These are phyloP conservation scores for Fusarium transvaalense DNA, from an alignment of 2,329 filamentous ascomycete species.

Conservation along the genomic window DNA sequence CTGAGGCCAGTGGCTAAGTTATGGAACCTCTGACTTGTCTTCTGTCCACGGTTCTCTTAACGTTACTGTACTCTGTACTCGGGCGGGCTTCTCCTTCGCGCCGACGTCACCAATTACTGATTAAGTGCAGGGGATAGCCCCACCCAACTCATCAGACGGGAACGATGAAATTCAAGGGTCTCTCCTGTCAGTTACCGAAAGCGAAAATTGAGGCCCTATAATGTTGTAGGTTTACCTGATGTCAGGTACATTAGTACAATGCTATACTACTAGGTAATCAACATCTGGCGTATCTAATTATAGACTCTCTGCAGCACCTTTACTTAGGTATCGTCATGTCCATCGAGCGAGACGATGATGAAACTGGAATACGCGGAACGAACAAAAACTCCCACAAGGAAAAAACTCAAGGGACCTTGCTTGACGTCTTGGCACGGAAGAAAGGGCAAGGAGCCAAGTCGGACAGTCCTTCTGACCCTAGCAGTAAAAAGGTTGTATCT, in stretches of 20 bases:
- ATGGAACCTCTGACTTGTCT: background rate
- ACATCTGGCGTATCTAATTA: too few relatives aligned
- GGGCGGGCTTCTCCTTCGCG: constrained; percentile 15
- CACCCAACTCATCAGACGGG: background rate
- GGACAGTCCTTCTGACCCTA: constrained; percentile 18
- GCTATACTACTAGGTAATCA: too few relatives aligned
- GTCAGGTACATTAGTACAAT: too few relatives aligned
- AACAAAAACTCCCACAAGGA: constrained; percentile 6
- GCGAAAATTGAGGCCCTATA: constrained; percentile 11
- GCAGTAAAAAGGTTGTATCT: constrained; percentile 3
- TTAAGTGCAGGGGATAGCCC: background rate
- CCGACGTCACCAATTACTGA: constrained; percentile 18
- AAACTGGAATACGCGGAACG: constrained; percentile 19
- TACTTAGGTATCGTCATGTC: too few relatives aligned
- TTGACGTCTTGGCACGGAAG: constrained; percentile 20
- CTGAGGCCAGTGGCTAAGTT: constrained; percentile 27
- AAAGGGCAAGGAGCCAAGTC: constrained; percentile 34
- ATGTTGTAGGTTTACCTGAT: background rate
- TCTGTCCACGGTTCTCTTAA: background rate
- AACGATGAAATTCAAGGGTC: constrained; percentile 7
- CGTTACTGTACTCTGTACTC: too few relatives aligned
- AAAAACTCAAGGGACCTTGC: constrained; percentile 12
- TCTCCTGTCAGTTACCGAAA: constrained; percentile 3
- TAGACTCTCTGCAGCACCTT: too few relatives aligned
- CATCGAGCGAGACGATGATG: background rate